These are phyloP conservation scores for Kazachstania africana DNA, from an alignment of 805 yeast genomes.

Conservation along the genomic window DNA sequence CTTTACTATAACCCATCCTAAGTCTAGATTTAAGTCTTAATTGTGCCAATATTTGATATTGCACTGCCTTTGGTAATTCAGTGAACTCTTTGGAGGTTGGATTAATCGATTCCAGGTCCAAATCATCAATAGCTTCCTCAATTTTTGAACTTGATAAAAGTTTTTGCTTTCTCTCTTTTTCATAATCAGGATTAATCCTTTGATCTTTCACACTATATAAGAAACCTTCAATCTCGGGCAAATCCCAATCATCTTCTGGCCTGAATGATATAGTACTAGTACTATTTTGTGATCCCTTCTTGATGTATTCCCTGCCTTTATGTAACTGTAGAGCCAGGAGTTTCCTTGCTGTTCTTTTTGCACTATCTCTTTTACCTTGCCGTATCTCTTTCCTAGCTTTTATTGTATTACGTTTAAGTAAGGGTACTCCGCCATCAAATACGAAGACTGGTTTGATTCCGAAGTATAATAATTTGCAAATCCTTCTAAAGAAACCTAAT, in stretches of 20 bases:
- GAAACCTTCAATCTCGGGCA: conserved; percentile 59
- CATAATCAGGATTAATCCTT: conserved; percentile 65
- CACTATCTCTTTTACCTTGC: conserved; percentile 60
- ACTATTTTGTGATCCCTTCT: background rate
- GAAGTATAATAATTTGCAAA: conserved; percentile 77
- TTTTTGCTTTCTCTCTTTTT: conserved; percentile 36
- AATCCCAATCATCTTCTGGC: conserved; percentile 68
- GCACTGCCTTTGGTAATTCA: conserved; percentile 70
- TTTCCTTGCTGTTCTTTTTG: conserved; percentile 65
- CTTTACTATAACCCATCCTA: conserved; percentile 89
- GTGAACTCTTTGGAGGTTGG: conserved; percentile 73
- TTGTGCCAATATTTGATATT: conserved; percentile 77
- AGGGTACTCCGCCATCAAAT: conserved; percentile 92
- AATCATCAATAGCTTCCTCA: conserved; percentile 51
- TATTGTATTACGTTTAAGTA: conserved; percentile 69
- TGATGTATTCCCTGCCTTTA: conserved; percentile 15
- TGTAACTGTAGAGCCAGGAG: conserved; percentile 73
- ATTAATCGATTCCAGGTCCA: conserved; percentile 64
- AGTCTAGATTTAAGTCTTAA: conserved; percentile 74
- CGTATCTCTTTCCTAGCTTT: conserved; percentile 59
- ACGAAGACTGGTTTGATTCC: conserved; percentile 87
- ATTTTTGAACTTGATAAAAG: conserved; percentile 31
- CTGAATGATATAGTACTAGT: conserved; percentile 13
- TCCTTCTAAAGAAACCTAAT: conserved; percentile 90
- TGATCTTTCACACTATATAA: conserved; percentile 46